Percentiles rank a stretch among this genome's conserved stretches.
These are phyloP conservation scores for Silene conica DNA, from an alignment of 148 eudicot species.

Conservation along the genomic window DNA sequence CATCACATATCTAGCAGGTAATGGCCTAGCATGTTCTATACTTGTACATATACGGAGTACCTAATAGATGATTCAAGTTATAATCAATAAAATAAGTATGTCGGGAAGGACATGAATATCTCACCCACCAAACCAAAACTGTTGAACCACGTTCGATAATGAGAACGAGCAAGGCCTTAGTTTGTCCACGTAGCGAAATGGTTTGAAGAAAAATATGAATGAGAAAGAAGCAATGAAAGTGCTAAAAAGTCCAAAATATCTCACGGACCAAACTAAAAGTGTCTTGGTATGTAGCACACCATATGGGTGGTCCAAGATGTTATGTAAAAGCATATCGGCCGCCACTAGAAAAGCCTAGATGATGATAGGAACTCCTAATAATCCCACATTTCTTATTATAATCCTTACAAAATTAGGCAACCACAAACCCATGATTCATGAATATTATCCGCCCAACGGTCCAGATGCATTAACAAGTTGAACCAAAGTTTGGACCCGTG, in stretches of 20 bases:
- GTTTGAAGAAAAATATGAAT: neutral
- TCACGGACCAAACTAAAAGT: constrained; percentile 14
- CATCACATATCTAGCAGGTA: too few species aligned
- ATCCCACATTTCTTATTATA: neutral
- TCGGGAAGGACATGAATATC: neutral
- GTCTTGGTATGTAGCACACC: constrained; percentile 3
- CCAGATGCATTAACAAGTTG: too few species aligned
- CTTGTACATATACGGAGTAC: too few species aligned
- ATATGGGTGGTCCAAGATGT: constrained; percentile 27
- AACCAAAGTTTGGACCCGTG: too few species aligned
- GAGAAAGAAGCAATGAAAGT: neutral
- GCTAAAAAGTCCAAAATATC: constrained; percentile 2
- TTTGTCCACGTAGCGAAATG: constrained; percentile 11
- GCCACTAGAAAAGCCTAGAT: constrained; percentile 20
- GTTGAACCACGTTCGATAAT: neutral
- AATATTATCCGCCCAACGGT: too few species aligned
- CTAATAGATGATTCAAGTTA: too few species aligned
- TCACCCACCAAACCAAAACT: neutral
- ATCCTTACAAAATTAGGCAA: neutral
- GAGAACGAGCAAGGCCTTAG: neutral
- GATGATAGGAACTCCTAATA: neutral
- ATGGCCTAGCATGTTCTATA: too few species aligned
- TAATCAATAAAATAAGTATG: neutral
- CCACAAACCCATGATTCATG: too few species aligned
- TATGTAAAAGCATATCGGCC: constrained; percentile 10